These are phyloP conservation scores for Cystobasidium pallidum DNA, from an alignment of 1,284 basidiomycete species.

Conservation along the genomic window DNA sequence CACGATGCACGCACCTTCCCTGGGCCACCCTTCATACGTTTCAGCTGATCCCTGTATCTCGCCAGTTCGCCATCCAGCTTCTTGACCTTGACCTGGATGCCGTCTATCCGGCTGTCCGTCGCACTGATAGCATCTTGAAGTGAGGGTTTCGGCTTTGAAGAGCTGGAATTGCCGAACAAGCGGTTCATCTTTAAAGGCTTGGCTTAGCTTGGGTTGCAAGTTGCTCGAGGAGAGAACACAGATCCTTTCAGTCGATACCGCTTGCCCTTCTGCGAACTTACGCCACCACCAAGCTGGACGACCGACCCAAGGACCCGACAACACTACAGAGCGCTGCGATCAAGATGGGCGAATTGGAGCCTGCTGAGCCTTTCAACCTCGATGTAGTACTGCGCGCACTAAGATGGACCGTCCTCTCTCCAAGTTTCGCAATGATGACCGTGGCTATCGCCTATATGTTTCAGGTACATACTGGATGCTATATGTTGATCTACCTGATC, in stretches of 20 bases:
- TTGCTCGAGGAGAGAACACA: neutral
- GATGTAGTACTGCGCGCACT: neutral
- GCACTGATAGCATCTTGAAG: slow-evolving; percentile 89
- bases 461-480: neutral
- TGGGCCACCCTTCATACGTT: slow-evolving; percentile 87
- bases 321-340: neutral
- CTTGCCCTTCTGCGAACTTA: slow-evolving; percentile 10
- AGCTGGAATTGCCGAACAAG: slow-evolving; percentile 57
- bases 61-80: slow-evolving; percentile 93
- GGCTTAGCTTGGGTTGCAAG: neutral
- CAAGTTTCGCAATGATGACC: slow-evolving; percentile 6
- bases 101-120: slow-evolving; percentile 86
- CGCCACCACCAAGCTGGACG: too few relatives aligned
- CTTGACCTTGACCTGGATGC: slow-evolving; percentile 87
- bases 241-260: neutral
- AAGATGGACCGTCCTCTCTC: neutral
- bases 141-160: slow-evolving; percentile 69
- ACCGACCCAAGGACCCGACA: too few relatives aligned
- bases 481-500: slow-evolving; percentile 15
- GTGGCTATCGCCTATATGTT: slow-evolving; percentile 13
- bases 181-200: slow-evolving; percentile 58
- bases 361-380: slow-evolving; percentile 14
- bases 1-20: slow-evolving; percentile 66
- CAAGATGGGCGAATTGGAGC: slow-evolving; percentile 1
- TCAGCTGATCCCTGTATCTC: slow-evolving; percentile 95